Percentiles rank a stretch among this genome's conserved stretches.
phyloP scores from a whole-genome alignment of 345 rosid species.

The Triadica sebifera region DNA sequence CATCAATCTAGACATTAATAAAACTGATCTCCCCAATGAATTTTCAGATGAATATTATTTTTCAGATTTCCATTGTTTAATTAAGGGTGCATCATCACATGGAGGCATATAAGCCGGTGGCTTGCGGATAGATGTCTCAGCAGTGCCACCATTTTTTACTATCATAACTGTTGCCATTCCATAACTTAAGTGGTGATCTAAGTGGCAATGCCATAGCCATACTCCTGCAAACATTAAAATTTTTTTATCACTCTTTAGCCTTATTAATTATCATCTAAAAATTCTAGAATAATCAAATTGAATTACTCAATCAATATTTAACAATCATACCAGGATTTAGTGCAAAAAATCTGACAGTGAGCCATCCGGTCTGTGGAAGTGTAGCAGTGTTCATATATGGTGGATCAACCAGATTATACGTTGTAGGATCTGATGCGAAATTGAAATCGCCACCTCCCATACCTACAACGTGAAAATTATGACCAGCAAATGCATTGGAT shows the following conservation, averaged over 20 bases:
- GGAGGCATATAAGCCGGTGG: conserved; percentile 29
- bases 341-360: conserved; percentile 16
- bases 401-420: conserved; percentile 30
- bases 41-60: neutral
- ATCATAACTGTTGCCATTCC: conserved; percentile 33
- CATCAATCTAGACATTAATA: no score
- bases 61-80: neutral
- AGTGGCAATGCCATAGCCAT: conserved; percentile 24
- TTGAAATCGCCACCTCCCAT: conserved; percentile 35
- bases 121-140: conserved; percentile 13
- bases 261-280: no score
- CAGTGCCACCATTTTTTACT: conserved; percentile 29
- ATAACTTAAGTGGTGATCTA: conserved; percentile 27
- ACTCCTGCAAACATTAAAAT: neutral
- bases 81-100: conserved; percentile 6
- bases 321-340: conserved; percentile 16
- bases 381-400: conserved; percentile 7
- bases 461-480: conserved; percentile 43
- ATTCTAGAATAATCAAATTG: neutral
- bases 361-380: conserved; percentile 18
- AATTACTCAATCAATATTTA: neutral
- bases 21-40: no score
- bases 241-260: neutral
- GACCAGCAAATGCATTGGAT: conserved; percentile 47
- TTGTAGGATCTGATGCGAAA: conserved; percentile 13